Conservation (phyloP, 139 green algal genomes). For the Coelastrella sp. region DNA sequence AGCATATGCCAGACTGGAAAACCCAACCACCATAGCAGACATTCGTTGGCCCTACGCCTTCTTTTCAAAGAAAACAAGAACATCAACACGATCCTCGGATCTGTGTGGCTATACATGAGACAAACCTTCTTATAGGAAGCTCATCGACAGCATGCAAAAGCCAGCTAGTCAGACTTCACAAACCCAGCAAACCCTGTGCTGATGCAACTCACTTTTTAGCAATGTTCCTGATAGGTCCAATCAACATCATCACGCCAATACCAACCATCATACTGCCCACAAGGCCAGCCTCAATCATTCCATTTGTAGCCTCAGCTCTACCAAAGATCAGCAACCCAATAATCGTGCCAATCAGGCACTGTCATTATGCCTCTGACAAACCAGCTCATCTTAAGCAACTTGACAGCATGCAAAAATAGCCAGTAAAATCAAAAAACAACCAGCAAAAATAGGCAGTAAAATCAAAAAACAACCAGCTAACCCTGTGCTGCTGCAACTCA, state of each 20-base stretch:
- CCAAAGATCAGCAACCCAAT: too few species aligned
- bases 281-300: too few species aligned
- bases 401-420: too few species aligned
- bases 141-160: not conserved
- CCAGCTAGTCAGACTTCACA: not conserved
- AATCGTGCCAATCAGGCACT: too few species aligned
- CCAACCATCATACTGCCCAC: not conserved
- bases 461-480: too few species aligned
- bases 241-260: not conserved
- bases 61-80: not conserved
- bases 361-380: not conserved
- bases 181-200: not conserved
- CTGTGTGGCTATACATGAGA: too few species aligned
- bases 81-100: too few species aligned
- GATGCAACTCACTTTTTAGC: not conserved
- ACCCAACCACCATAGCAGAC: not conserved
- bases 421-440: too few species aligned
- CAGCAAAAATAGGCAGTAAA: too few species aligned
- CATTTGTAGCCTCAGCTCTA: too few species aligned
- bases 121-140: not conserved
- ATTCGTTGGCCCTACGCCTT: not conserved
- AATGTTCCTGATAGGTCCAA: not conserved
- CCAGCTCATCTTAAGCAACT: not conserved
- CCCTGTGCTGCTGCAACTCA: not conserved
- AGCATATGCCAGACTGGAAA: not conserved